A percentile compares a stretch with the other conserved stretches of the same genome.
Conservation (phyloP, 768 basidiomycete species). For the Infundibulicybe gibba region DNA sequence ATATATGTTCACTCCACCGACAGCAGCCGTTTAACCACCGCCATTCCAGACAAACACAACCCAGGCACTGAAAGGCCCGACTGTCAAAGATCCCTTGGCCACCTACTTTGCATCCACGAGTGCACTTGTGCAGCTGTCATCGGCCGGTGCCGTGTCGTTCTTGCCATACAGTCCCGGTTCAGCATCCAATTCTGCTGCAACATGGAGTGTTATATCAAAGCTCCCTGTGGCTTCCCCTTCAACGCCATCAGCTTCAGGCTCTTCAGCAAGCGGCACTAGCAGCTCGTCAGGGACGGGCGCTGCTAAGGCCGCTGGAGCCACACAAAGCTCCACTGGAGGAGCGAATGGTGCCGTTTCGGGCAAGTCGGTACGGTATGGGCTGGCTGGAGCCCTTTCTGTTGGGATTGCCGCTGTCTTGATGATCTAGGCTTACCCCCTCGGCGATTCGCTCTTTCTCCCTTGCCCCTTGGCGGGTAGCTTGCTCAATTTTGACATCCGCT, state of each 20-base stretch:
- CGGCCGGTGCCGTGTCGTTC: conserved; percentile 55
- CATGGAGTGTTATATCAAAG: conserved; percentile 44
- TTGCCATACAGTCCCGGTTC: conserved; percentile 52
- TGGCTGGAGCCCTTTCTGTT: no score
- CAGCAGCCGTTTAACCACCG: not conserved
- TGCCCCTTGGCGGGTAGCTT: no score
- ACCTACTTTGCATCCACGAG: conserved; percentile 60
- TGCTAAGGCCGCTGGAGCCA: conserved; percentile 1
- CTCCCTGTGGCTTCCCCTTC: conserved; percentile 36
- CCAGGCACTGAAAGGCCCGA: conserved; percentile 53
- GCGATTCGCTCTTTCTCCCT: no score
- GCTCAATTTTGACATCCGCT: no score
- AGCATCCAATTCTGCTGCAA: conserved; percentile 35
- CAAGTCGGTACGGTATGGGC: no score
- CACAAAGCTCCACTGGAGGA: conserved; percentile 2
- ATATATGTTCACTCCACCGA: conserved; percentile 4
- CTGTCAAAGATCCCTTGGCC: conserved; percentile 53
- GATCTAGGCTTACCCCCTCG: no score
- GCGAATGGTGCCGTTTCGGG: conserved; percentile 6
- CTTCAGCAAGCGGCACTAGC: conserved; percentile 15
- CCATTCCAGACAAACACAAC: conserved; percentile 57
- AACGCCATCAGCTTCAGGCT: conserved; percentile 1
- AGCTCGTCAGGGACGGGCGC: conserved; percentile 1
- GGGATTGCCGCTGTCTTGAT: no score
- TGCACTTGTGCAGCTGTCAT: conserved; percentile 67